These are phyloP conservation scores for Monosporascus sp. DNA, from an alignment of 2,329 filamentous ascomycete species.

Conservation along the genomic window DNA sequence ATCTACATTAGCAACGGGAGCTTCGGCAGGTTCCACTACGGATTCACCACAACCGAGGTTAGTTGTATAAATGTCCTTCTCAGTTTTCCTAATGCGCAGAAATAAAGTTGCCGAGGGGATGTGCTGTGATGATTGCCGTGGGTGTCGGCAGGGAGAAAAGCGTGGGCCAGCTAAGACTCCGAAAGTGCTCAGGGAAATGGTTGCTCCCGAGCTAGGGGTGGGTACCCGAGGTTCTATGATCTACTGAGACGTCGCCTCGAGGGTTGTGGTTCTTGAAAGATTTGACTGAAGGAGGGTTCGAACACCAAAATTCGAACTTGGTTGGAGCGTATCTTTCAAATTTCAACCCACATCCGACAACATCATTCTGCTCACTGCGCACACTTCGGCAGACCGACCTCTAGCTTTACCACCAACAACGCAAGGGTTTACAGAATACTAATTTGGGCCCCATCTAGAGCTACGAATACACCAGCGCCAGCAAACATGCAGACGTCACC, in stretches of 20 bases:
- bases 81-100: slow-evolving; percentile 1
- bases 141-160: too few relatives aligned
- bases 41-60: slow-evolving; percentile 44
- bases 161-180: too few relatives aligned
- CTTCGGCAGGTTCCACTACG: slow-evolving; percentile 32
- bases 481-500: slow-evolving; percentile 20
- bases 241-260: background rate
- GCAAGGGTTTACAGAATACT: background rate
- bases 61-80: slow-evolving; percentile 18
- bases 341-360: background rate
- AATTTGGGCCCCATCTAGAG: slow-evolving; percentile 9
- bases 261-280: too few relatives aligned
- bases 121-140: background rate
- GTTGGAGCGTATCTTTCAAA: too few relatives aligned
- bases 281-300: too few relatives aligned
- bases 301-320: too few relatives aligned
- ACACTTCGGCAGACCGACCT: background rate
- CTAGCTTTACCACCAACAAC: background rate
- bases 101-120: background rate
- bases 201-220: too few relatives aligned
- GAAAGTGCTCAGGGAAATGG: too few relatives aligned
- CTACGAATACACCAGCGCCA: slow-evolving; percentile 8
- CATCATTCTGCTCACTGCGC: too few relatives aligned
- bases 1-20: slow-evolving; percentile 38
- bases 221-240: background rate